These are phyloP conservation scores for Aspergillus clavatus DNA, from an alignment of 2,329 filamentous ascomycete species.

Conservation along the genomic window DNA sequence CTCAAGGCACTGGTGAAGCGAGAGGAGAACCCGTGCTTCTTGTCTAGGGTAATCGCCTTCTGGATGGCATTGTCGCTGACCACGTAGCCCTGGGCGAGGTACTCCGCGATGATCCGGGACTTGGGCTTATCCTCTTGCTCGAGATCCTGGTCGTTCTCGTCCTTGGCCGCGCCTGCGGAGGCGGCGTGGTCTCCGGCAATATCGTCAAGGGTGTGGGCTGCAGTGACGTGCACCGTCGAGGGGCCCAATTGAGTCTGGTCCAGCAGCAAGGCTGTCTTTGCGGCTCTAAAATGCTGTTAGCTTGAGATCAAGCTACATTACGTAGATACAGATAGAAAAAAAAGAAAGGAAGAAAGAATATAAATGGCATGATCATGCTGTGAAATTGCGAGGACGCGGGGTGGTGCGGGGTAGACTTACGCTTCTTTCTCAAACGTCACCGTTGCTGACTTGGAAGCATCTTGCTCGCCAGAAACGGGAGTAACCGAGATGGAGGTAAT, in stretches of 20 bases:
- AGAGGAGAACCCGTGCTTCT: slow-evolving; percentile 77
- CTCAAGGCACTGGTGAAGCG: slow-evolving; percentile 73
- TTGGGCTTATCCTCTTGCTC: slow-evolving; percentile 96
- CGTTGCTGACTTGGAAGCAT: slow-evolving; percentile 73
- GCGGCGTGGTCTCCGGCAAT: slow-evolving; percentile 56
- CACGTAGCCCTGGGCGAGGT: slow-evolving; percentile 90
- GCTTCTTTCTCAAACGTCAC: slow-evolving; percentile 97
- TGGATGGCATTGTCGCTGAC: slow-evolving; percentile 74
- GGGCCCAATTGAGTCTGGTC: slow-evolving; percentile 91
- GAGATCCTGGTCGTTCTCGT: slow-evolving; percentile 62
- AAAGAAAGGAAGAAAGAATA: too few species aligned
- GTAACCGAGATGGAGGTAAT: slow-evolving; percentile 78
- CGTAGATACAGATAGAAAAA: not conserved
- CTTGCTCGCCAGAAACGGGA: slow-evolving; percentile 48
- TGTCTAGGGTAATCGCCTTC: slow-evolving; percentile 79
- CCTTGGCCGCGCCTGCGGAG: slow-evolving; percentile 49
- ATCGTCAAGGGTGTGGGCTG: slow-evolving; percentile 63
- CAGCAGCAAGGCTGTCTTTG: slow-evolving; percentile 92
- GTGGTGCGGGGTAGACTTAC: slow-evolving; percentile 36
- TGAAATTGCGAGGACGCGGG: slow-evolving; percentile 9
- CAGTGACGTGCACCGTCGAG: slow-evolving; percentile 70
- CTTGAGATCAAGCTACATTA: not conserved
- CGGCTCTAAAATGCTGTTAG: slow-evolving; percentile 50
- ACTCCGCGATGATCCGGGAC: slow-evolving; percentile 88
- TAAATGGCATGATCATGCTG: slow-evolving; percentile 1